Conservation (phyloP, 176 grass and related monocot species). For the Triticum timopheevii region DNA sequence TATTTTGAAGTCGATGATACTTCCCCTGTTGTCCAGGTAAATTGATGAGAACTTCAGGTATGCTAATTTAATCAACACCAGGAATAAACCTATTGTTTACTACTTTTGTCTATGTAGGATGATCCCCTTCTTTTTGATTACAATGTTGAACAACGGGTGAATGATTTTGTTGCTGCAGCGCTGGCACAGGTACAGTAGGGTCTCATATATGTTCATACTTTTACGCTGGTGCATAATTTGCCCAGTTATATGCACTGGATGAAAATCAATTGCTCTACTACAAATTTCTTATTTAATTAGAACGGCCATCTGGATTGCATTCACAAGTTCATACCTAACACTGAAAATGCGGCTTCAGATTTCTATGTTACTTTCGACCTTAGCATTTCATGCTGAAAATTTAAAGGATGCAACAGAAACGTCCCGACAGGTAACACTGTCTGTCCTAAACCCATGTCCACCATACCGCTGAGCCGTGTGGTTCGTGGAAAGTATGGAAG, state of each 20-base stretch:
- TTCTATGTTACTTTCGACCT: conserved; percentile 10
- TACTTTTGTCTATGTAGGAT: conserved; percentile 56
- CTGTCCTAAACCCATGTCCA: neutral
- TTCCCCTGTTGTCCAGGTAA: conserved; percentile 85
- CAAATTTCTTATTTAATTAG: conserved; percentile 25
- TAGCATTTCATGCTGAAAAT: neutral
- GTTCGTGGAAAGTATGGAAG: neutral
- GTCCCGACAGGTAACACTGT: neutral
- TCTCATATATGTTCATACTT: conserved; percentile 19
- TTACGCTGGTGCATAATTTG: neutral
- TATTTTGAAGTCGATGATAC: conserved; percentile 88
- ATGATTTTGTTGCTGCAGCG: conserved; percentile 97
- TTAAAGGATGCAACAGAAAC: neutral
- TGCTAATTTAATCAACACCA: neutral
- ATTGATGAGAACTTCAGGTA: conserved; percentile 7
- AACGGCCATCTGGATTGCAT: neutral
- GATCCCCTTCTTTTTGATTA: conserved; percentile 91
- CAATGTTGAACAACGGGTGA: conserved; percentile 88
- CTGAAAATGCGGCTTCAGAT: neutral
- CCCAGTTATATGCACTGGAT: conserved; percentile 5
- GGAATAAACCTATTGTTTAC: neutral
- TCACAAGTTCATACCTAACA: conserved; percentile 1
- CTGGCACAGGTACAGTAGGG: conserved; percentile 64
- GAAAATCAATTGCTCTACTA: conserved; percentile 1
- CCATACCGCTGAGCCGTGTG: too few relatives aligned